Percentiles rank a stretch among this genome's conserved stretches.
Evolutionary conservation across 1,284 basidiomycete genomes (phyloP).

Genomic region (Coniferiporia weirii): DNA sequence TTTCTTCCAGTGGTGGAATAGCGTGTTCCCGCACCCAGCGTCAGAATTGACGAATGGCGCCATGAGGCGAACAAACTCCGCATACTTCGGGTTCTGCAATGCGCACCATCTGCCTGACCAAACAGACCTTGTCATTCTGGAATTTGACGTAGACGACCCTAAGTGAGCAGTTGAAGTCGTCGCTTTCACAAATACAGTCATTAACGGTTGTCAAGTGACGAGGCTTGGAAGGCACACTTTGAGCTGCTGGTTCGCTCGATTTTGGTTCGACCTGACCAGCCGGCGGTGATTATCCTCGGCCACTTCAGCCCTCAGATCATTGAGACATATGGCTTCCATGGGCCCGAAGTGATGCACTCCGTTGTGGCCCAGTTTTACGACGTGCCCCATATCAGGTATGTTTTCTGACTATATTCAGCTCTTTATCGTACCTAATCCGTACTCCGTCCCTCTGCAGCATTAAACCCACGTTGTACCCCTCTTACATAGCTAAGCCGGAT

Average conservation of each 20-base stretch:
- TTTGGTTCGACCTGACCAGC: slow-evolving; percentile 80
- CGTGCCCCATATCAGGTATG: slow-evolving; percentile 77
- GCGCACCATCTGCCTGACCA: slow-evolving; percentile 87
- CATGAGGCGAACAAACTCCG: slow-evolving; percentile 81
- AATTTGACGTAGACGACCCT: slow-evolving; percentile 85
- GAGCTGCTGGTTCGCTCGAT: slow-evolving; percentile 89
- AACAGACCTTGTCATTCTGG: slow-evolving; percentile 89
- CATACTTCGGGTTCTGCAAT: slow-evolving; percentile 90
- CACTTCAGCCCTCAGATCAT: slow-evolving; percentile 88
- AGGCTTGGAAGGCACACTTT: slow-evolving; percentile 74
- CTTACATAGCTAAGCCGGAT: slow-evolving; percentile 73
- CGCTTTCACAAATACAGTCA: background rate
- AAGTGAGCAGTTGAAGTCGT: slow-evolving; percentile 49
- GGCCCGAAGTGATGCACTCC: slow-evolving; percentile 84
- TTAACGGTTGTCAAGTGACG: slow-evolving; percentile 45
- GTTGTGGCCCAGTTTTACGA: slow-evolving; percentile 94
- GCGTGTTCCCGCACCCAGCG: slow-evolving; percentile 88
- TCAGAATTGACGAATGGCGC: slow-evolving; percentile 95
- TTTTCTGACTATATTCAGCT: background rate
- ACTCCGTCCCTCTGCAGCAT: slow-evolving; percentile 38
- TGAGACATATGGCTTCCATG: slow-evolving; percentile 72
- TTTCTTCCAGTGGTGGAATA: slow-evolving; percentile 95
- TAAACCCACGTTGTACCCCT: slow-evolving; percentile 77
- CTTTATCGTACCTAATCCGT: background rate
- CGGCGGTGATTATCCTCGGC: slow-evolving; percentile 85